Base-by-base conservation (phyloP, 352 stramenopile species). In the Phytophthora fragariaefolia region DNA sequence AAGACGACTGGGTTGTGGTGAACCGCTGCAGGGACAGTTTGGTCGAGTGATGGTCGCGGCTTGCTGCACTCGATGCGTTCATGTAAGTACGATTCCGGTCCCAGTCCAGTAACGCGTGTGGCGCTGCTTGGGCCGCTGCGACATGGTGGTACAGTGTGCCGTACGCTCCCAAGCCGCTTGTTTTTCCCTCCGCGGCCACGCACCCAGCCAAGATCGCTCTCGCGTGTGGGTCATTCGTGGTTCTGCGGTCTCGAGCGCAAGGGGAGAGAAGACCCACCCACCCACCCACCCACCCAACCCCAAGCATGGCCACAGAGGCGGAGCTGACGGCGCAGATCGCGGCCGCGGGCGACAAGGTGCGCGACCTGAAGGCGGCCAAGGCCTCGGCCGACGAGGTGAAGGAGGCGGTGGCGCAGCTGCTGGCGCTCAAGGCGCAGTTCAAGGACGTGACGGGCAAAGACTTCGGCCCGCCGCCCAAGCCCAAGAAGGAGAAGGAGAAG, bases 381-480 rank as follows among this genome's bases (percentile, higher is more conserved):
- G 79, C 88, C 45, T 71, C 61, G 42, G 82, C 88, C 50, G 73
- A 80, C 30, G 63, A 69, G 56, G 49, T 93, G 32, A 75, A 78
- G 63, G 77, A 69, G 18, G 82, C 80, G 9, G 77, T 95, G 36
- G 76, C 71, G 7, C 67, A 73, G 42, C 71, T 95, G 48, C 63
- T 93, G 63, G 72, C 85, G 65, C 79, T 95, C 52, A 95, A 95
- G 71, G 60, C 63, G 47, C 66, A 92, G 69, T 95, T 92, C 63
- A 91, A 95, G 70, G 73, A 80, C 32, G 68, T 84, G 12, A 93
- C 85, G 32, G 87, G 87, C 55, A 79, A 87, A 49, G 83, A 90
- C 58, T 95, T 85, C 27, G 85, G 74, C 5, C 82, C 85, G 34
- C 87, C 87, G 22, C 58, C 75, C 32, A 85, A 86, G 73, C 49